Evolutionary conservation across 768 basidiomycete genomes (phyloP).

Genomic region (Mycena albidolilacea): DNA sequence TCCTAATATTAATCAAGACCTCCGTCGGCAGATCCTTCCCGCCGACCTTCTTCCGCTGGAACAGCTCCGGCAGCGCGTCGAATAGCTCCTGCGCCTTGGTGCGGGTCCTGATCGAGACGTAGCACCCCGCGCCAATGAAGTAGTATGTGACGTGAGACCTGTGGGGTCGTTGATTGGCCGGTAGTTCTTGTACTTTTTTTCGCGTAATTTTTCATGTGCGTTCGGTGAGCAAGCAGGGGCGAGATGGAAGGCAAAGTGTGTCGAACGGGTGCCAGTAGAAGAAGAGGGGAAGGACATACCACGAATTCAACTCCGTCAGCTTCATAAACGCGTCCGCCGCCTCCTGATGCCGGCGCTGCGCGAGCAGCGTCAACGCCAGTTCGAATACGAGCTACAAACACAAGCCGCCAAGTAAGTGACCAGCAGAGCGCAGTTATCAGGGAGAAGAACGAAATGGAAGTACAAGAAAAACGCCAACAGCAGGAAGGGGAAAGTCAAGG

Average conservation of each 20-base stretch:
- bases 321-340: conserved; percentile 76
- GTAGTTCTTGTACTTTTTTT: too few relatives aligned
- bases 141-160: conserved; percentile 88
- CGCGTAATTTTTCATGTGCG: too few relatives aligned
- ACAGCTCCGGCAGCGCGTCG: conserved; percentile 71
- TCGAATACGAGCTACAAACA: conserved; percentile 75
- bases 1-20: conserved; percentile 82
- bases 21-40: conserved; percentile 85
- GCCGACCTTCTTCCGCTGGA: conserved; percentile 70
- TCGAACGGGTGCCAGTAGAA: background rate
- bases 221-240: too few relatives aligned
- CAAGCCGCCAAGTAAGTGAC: background rate
- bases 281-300: conserved; percentile 57
- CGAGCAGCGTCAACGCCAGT: conserved; percentile 82
- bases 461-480: too few relatives aligned
- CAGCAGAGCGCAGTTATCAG: too few relatives aligned
- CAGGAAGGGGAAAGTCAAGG: background rate
- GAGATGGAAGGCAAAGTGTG: too few relatives aligned
- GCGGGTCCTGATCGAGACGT: conserved; percentile 69
- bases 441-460: too few relatives aligned
- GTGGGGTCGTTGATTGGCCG: too few relatives aligned
- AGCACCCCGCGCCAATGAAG: conserved; percentile 84
- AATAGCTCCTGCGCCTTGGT: conserved; percentile 72
- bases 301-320: conserved; percentile 78
- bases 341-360: conserved; percentile 75